Base-by-base conservation (phyloP, 495 filamentous ascomycete species). In the Podospora tetraspora region DNA sequence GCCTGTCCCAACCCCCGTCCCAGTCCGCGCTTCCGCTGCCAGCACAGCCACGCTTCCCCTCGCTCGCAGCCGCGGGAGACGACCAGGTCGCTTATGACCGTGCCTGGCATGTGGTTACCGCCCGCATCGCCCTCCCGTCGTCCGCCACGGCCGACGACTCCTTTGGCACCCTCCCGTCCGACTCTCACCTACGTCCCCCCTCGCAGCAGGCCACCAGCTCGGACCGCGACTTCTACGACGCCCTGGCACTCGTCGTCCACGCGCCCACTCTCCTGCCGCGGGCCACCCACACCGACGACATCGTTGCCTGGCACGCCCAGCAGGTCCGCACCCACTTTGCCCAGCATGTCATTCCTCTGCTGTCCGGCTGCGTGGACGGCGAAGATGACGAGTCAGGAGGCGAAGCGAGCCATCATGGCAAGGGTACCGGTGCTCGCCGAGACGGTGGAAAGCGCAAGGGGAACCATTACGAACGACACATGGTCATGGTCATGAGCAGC, bases 21-120 rank as follows among this genome's bases (percentile, higher is more conserved):
- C 27, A 34, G 43, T 52, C 16, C 43, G 43, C 43, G 43, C 43
- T 52, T 61, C 37, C 62, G 66, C 58, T 59, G 30, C 21, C 64
- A 52, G 37, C 65, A 52, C 71, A 73, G 21, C 76, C 74, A 3
- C 74, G 70, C 32, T 70, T 73, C 27, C 70, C 70, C 25, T 67
- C 68, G 5, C 74, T 76, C n/a, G 62, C 62, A 3, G 58, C 65
- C n/a, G 67, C 67, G 12, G 73, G 69, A 23, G 71, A 77, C 57
- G 86, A 92, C 67, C 88, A 89, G 73, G 79, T 82, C 64, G 77
- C 77, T 64, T 92, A 88, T 84, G 85, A 91, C 70, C 83, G 85
- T 64, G 87, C 90, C 52, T 92, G 91, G 89, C 85, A 86, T 73
- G 77, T 82, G 2, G 90, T 89, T 59, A 92, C 89, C 12, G 79